Base-by-base conservation (phyloP, 345 rosid genomes). In the Anastatica hierochuntica region DNA sequence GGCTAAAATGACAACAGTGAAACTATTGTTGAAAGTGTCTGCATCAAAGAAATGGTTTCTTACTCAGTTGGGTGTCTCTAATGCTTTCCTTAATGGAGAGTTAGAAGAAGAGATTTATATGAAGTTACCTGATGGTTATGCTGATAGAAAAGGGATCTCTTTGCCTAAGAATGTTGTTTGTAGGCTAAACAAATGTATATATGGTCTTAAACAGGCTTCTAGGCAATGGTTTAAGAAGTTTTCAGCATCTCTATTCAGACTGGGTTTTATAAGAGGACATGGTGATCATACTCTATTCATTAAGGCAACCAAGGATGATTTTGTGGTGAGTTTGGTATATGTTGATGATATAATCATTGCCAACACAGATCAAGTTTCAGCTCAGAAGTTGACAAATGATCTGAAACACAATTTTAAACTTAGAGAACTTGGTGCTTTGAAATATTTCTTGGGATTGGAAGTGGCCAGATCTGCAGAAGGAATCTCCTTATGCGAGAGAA, bases 381-480 rank as follows among this genome's bases (percentile, higher is more conserved):
- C 15, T 15, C 20, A 39, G 15, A n/a, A n/a, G 19, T n/a, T n/a
- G n/a, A n/a, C n/a, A n/a, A n/a, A n/a, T n/a, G n/a, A n/a, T n/a
- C n/a, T n/a, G n/a, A n/a, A n/a, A n/a, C n/a, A n/a, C n/a, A n/a
- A n/a, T n/a, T n/a, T n/a, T n/a, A n/a, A n/a, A n/a, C 5, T 39
- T 0, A 15, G 43, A 16, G 43, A 39, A 1, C 4, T 39, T 3
- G 43, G n/a, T 2, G 2, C 43, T 16, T 9, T 15, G 12, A 39
- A 39, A 10, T 39, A 39, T 9, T 39, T 39, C 15, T 39, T 39
- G 20, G 21, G 19, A 1, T 4, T 39, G 1, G 20, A 39, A 6
- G 7, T 39, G 0, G 19, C 43, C 0, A 0, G 3, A n/a, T 1
- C 2, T 4, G 10, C 3, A n/a, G n/a, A n/a, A n/a, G n/a, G n/a